phyloP scores from a whole-genome alignment of 306 rosid genomes.

The Pyrus betulifolia region DNA sequence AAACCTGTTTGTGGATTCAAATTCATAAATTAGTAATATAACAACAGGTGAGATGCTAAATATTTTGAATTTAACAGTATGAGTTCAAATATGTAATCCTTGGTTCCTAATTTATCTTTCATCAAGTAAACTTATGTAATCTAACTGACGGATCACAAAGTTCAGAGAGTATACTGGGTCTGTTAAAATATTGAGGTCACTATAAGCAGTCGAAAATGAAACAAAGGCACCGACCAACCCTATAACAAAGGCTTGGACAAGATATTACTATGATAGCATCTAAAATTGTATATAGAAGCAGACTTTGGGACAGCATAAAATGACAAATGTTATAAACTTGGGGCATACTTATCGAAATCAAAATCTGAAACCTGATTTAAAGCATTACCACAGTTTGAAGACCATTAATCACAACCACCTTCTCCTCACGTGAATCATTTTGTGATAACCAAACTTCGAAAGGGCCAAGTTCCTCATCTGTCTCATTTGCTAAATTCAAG shows the following conservation, averaged over 20 bases:
- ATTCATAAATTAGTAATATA: slow-evolving; percentile 2
- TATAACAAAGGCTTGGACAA: neutral
- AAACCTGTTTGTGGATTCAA: slow-evolving; percentile 19
- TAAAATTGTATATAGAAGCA: neutral
- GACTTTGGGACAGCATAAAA: neutral
- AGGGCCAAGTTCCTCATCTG: slow-evolving; percentile 80
- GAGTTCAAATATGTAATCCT: neutral
- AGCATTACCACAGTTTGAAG: slow-evolving; percentile 71
- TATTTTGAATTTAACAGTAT: neutral
- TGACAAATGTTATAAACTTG: neutral
- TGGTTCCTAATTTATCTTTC: neutral
- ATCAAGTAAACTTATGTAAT: neutral
- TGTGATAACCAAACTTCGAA: slow-evolving; percentile 69
- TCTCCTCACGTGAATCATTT: slow-evolving; percentile 45
- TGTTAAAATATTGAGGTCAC: neutral
- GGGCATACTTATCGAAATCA: neutral
- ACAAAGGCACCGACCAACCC: neutral
- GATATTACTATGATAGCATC: neutral
- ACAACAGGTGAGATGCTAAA: neutral
- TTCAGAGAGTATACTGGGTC: neutral
- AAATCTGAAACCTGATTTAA: neutral
- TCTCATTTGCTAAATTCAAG: slow-evolving; percentile 58
- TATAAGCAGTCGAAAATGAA: neutral
- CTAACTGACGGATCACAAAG: neutral
- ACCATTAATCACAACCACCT: slow-evolving; percentile 66